Base-by-base conservation (phyloP, 306 rosid genomes). In the Prunus mira region DNA sequence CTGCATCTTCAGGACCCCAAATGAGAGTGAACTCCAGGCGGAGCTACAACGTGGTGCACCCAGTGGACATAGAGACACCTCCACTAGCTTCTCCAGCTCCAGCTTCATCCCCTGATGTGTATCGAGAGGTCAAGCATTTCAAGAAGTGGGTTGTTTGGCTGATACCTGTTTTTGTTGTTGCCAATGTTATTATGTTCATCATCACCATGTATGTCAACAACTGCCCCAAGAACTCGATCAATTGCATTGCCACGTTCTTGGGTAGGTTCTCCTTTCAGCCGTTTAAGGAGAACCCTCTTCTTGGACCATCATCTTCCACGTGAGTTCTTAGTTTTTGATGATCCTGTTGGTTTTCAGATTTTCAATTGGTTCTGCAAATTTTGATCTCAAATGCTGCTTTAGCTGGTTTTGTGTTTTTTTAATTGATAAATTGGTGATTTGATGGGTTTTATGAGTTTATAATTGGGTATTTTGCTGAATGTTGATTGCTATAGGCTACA, bases 201-300 rank as follows among this genome's bases (percentile, higher is more conserved):
- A 74, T 92, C 79, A 89, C 98, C 73, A 95, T 95, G 98, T 90
- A 84, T 19, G 96, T 92, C 80, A 95, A 95, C 57, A 78, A 92
- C 76, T 95, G 98, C 86, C 98, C 97, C 54, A 75, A 83, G n/a
- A 95, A 92, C 52, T 92, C 97, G 0, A 74, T 86, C 65, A 85
- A 91, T 22, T 95, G 97, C 75, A 76, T 95, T 73, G 98, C 96
- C 12, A 28, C 79, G 22, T 92, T 92, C 71, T 66, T 95, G 34
- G 87, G 91, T 55, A 83, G 98, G 8, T 87, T 95, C 91, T 90
- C 98, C 41, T 92, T 95, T 63, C 98, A 95, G 85, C 96, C 97
- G 47, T 81, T 90, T 55, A 92, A 92, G 55, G 97, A 95, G 80
- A 95, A 92, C 67, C 97, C 97, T 50, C 98, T 95, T 74, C 87